Evolutionary conservation across 768 basidiomycete genomes (phyloP), one percentile per base, ranked within the genome.

Genomic region (Suillus plorans): DNA sequence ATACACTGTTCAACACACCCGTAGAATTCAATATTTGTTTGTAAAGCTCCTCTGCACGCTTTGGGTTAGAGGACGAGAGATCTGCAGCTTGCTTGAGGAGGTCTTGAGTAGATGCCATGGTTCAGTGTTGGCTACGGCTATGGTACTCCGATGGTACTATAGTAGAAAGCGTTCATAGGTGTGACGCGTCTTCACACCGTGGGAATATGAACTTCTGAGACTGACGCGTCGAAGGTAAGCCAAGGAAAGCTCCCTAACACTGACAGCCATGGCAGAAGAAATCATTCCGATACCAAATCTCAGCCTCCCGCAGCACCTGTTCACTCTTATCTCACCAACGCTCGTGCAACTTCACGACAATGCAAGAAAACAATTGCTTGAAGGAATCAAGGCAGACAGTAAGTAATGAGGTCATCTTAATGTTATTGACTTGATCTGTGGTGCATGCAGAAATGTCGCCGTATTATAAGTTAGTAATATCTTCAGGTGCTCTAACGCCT

Each of bases 231-330:
- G 70, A 68, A 66, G 42, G 14, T n/a, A 22, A 59, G 14, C 36
- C 2, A n/a, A 45, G 44, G 47, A 25, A 31, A 61, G 5, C 37
- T 14, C n/a, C 22, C 44, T 45, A 22, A 61, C 56, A 31, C 42
- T 55, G 50, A 42, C 64, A 39, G 63, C 67, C 63, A 95, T 95
- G 93, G 85, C 92, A 61, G 92, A 97, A 76, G 93, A 96, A 68
- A 87, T 95, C 3, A 83, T 92, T 45, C 94, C 94, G 0, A 90
- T 92, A 66, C 96, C 95, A 28, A 96, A 97, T 74, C 87, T 95
- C 63, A 79, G 82, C 13, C 84, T 97, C 20, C 84, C 95, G 0
- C 91, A 97, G 70, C 85, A 90, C 72, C 80, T 90, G 14, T 97
- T 93, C 70, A 84, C 85, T 12, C 82, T 98, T 5, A 84, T 87